phyloP scores from a whole-genome alignment of 2,329 filamentous ascomycete species.

The Ilyonectria mors-panacis region DNA sequence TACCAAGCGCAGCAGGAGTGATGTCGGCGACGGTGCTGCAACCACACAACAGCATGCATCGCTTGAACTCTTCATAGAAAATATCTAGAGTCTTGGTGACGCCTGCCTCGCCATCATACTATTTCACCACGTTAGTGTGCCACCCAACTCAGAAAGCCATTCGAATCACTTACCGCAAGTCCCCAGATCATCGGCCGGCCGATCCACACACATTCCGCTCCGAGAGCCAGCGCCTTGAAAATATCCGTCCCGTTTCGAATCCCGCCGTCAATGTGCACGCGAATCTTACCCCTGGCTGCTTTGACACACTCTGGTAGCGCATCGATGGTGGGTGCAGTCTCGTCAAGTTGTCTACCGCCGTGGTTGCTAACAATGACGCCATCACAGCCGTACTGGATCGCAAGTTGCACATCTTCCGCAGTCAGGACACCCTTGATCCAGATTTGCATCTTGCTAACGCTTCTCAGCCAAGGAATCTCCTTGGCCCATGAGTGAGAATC shows the following conservation, averaged over 20 bases:
- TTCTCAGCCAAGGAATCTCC: constrained; percentile 66
- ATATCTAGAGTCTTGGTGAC: constrained; percentile 16
- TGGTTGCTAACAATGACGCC: constrained; percentile 63
- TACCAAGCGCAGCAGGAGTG: neutral
- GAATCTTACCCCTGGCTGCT: neutral
- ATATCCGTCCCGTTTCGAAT: constrained; percentile 22
- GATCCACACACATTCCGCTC: constrained; percentile 16
- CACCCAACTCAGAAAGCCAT: neutral
- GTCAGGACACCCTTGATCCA: constrained; percentile 63
- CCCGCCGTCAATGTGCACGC: constrained; percentile 11
- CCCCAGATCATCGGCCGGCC: constrained; percentile 12
- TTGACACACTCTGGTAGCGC: constrained; percentile 27
- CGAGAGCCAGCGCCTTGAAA: constrained; percentile 22
- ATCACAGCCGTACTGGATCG: constrained; percentile 54
- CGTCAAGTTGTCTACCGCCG: constrained; percentile 63
- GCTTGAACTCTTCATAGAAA: constrained; percentile 19
- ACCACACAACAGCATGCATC: constrained; percentile 22
- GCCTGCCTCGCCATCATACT: constrained; percentile 24
- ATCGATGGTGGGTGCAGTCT: constrained; percentile 61
- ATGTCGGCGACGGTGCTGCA: constrained; percentile 18
- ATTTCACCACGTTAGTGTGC: neutral
- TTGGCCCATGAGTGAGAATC: constrained; percentile 60
- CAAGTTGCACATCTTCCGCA: constrained; percentile 57
- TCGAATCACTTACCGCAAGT: neutral
- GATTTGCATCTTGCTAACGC: constrained; percentile 64